Percentiles rank a stretch among this genome's conserved stretches.
phyloP scores from a whole-genome alignment of 2,329 filamentous ascomycete genomes.

The Monosporascus sp. region DNA sequence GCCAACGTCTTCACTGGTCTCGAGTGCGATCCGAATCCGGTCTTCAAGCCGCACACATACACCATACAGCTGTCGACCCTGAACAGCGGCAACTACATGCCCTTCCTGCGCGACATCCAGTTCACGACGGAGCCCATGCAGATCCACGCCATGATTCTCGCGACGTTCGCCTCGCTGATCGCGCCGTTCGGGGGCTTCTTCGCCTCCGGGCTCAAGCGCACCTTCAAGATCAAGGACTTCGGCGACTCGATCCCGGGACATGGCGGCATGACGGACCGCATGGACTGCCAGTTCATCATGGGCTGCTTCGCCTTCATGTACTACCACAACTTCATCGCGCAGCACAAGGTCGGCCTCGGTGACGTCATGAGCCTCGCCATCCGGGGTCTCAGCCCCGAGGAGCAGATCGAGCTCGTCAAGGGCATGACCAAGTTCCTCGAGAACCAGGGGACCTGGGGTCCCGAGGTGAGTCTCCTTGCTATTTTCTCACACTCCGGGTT shows the following conservation, averaged over 20 bases:
- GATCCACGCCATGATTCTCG: constrained; percentile 84
- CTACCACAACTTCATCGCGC: constrained; percentile 93
- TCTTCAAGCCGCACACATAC: constrained; percentile 63
- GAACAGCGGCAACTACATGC: constrained; percentile 31
- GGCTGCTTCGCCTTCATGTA: constrained; percentile 98
- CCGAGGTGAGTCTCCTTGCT: constrained; percentile 29
- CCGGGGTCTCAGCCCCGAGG: constrained; percentile 77
- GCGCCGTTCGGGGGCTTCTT: constrained; percentile 98
- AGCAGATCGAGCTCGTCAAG: constrained; percentile 79
- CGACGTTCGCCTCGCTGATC: constrained; percentile 91
- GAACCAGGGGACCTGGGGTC: constrained; percentile 52
- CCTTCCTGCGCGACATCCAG: constrained; percentile 52
- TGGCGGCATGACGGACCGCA: constrained; percentile 95
- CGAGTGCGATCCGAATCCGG: constrained; percentile 84
- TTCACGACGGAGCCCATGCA: constrained; percentile 84
- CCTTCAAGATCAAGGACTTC: constrained; percentile 99
- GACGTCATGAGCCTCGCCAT: constrained; percentile 88
- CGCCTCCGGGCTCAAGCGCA: constrained; percentile 92
- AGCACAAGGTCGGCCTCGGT: constrained; percentile 79
- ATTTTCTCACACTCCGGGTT: not conserved
- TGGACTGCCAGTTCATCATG: constrained; percentile 99
- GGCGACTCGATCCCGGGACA: constrained; percentile 97
- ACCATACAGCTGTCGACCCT: constrained; percentile 40
- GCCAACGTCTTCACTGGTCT: constrained; percentile 90
- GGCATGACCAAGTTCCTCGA: constrained; percentile 58